Percentiles rank a stretch among this genome's conserved stretches.
Evolutionary conservation across 129 eudicot genomes (phyloP).

Genomic region (Centrapalus pauciflorus): DNA sequence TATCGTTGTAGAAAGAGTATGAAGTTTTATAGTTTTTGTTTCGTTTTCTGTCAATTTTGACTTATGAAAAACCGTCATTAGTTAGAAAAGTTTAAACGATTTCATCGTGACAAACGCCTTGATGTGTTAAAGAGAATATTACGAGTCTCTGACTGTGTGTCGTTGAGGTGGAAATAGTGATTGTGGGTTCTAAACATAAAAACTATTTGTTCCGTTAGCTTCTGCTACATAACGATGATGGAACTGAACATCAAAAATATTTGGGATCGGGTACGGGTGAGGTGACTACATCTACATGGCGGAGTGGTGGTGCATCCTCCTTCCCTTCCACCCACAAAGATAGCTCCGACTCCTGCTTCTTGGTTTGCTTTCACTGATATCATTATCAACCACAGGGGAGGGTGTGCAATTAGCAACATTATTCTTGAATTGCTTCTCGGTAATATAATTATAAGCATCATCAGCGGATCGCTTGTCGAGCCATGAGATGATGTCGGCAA

Average conservation of each 20-base stretch:
- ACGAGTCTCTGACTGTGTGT: too few relatives aligned
- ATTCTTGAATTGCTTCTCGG: conserved; percentile 5
- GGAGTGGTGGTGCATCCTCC: conserved; percentile 58
- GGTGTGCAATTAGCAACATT: conserved; percentile 1
- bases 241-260: neutral
- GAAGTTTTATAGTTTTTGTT: too few relatives aligned
- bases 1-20: too few relatives aligned
- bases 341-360: conserved; percentile 28
- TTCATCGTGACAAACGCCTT: too few relatives aligned
- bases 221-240: neutral
- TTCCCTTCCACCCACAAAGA: conserved; percentile 74
- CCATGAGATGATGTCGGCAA: conserved; percentile 71
- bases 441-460: conserved; percentile 18
- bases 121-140: too few relatives aligned
- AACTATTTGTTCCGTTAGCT: conserved; percentile 1
- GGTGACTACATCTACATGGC: conserved; percentile 56
- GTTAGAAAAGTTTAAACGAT: too few relatives aligned
- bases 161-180: too few relatives aligned
- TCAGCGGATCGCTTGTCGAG: conserved; percentile 61
- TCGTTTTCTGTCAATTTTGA: too few relatives aligned
- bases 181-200: neutral
- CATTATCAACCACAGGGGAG: conserved; percentile 18
- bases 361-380: conserved; percentile 20
- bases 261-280: too few relatives aligned
- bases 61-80: too few relatives aligned